Evolutionary conservation across 345 rosid species (phyloP).

Genomic region (Euphorbia peplus): DNA sequence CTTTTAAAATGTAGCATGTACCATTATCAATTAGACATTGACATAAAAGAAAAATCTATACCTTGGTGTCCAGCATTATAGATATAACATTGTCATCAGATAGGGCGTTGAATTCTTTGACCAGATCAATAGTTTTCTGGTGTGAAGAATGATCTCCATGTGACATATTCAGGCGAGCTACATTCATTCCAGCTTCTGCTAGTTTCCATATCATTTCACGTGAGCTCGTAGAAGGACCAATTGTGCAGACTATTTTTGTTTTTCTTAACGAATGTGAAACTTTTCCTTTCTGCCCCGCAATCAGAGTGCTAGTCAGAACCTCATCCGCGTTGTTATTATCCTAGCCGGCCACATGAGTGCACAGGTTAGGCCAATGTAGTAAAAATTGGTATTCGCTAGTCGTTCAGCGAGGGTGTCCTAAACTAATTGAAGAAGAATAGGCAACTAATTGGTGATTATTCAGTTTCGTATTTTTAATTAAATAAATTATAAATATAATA

Average conservation of each 20-base stretch:
- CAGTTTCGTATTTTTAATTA: too few relatives aligned
- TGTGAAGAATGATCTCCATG: constrained; percentile 97
- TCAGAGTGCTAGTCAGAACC: constrained; percentile 24
- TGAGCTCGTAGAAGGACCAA: constrained; percentile 93
- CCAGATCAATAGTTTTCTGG: constrained; percentile 77
- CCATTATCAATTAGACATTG: neutral
- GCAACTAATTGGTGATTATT: too few relatives aligned
- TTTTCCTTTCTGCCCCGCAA: constrained; percentile 30
- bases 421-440: too few relatives aligned
- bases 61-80: constrained; percentile 96
- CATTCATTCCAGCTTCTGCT: constrained; percentile 90
- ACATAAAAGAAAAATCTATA: constrained; percentile 15
- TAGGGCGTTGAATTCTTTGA: constrained; percentile 85
- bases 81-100: constrained; percentile 77
- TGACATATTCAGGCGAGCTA: constrained; percentile 93
- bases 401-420: too few relatives aligned
- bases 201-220: constrained; percentile 97
- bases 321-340: constrained; percentile 41
- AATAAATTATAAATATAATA: too few relatives aligned
- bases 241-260: constrained; percentile 91
- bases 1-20: neutral
- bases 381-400: too few relatives aligned
- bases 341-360: constrained; percentile 25
- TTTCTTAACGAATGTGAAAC: constrained; percentile 48
- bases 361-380: too few relatives aligned